These are phyloP conservation scores for Phytophthora ohioensis DNA, from an alignment of 352 stramenopile species.

Conservation along the genomic window DNA sequence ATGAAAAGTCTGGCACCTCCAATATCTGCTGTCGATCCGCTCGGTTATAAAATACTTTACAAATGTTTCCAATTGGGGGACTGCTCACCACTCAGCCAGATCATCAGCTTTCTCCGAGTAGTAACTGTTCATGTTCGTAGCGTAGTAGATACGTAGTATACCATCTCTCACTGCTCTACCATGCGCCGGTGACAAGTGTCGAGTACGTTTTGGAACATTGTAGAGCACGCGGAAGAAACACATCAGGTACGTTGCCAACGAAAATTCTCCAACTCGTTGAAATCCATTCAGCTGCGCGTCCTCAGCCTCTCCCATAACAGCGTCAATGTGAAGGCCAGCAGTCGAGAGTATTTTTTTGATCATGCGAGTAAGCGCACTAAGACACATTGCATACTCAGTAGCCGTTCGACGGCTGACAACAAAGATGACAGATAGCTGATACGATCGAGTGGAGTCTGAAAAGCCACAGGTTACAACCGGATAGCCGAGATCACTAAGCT, in stretches of 20 bases:
- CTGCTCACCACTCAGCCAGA: not conserved
- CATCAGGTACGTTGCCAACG: not conserved
- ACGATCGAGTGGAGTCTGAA: constrained; percentile 1
- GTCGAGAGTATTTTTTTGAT: not conserved
- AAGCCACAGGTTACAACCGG: constrained; percentile 18
- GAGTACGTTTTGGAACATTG: no score
- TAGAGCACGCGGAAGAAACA: no score
- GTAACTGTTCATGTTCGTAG: not conserved
- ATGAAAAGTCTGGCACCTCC: no score
- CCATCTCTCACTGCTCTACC: no score
- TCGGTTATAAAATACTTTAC: not conserved
- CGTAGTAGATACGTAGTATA: no score
- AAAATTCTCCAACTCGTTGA: no score
- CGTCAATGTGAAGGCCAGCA: not conserved
- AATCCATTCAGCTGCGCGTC: no score
- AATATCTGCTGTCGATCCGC: not conserved
- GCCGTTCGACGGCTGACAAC: constrained; percentile 18
- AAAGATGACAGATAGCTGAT: constrained; percentile 18
- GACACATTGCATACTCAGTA: constrained; percentile 16
- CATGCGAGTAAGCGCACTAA: constrained; percentile 1
- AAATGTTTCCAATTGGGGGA: constrained; percentile 7
- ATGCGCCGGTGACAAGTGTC: no score
- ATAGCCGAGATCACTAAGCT: no score
- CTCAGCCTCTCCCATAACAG: no score
- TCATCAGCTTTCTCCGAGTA: constrained; percentile 1